Percentiles rank a stretch among this genome's conserved stretches.
phyloP scores from a whole-genome alignment of 257 asterid species.

The Cordia subcordata region DNA sequence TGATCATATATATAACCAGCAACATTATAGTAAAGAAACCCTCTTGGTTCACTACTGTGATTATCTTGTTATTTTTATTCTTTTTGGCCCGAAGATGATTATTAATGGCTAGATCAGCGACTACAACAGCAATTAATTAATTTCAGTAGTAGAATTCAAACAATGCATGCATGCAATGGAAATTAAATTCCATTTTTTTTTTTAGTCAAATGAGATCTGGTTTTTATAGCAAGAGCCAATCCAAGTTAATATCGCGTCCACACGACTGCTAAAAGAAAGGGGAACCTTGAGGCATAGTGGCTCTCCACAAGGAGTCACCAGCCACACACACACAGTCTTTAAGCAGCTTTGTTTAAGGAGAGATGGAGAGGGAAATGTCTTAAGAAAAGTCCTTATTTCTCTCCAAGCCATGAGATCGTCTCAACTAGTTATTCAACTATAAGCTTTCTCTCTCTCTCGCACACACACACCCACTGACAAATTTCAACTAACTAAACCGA shows the following conservation, averaged over 20 bases:
- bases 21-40: no score
- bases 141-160: no score
- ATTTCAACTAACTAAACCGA: neutral
- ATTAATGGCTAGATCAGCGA: no score
- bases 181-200: no score
- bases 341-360: conserved; percentile 2
- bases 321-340: no score
- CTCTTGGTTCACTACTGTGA: no score
- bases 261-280: conserved; percentile 31
- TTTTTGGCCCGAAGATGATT: no score
- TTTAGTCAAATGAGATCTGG: neutral
- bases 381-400: conserved; percentile 13
- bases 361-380: neutral
- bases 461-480: neutral
- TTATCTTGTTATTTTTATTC: no score
- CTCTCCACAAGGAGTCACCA: neutral
- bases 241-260: conserved; percentile 9
- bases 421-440: neutral
- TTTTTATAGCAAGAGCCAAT: neutral
- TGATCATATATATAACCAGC: no score
- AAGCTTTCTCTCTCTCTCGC: conserved; percentile 2
- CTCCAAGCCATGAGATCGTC: conserved; percentile 5
- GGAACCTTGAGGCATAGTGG: conserved; percentile 6
- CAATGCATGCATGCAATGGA: neutral
- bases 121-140: no score